These are phyloP conservation scores for Picea glauca DNA, from an alignment of 75 land plant genomes.

Conservation along the genomic window DNA sequence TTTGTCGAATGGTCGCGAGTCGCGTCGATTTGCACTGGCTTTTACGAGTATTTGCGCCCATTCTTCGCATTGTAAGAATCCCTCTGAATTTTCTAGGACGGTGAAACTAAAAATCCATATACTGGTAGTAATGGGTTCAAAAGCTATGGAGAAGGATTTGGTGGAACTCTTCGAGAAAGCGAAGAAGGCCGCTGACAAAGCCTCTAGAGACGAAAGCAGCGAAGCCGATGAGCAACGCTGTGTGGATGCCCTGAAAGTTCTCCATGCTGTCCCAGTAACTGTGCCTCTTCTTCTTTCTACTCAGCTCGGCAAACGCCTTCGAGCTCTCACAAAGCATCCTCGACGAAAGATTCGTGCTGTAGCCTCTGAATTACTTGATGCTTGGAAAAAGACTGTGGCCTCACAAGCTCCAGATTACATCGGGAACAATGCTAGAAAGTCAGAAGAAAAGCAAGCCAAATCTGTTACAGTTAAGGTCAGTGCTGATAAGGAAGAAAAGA, in stretches of 20 bases:
- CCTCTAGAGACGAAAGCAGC: constrained; percentile 14
- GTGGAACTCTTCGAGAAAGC: constrained; percentile 66
- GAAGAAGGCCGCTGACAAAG: constrained; percentile 57
- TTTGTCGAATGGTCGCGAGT: too few relatives aligned
- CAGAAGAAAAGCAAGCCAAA: too few relatives aligned
- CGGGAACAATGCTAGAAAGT: constrained; percentile 9
- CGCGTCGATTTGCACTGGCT: too few relatives aligned
- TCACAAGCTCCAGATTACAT: constrained; percentile 38
- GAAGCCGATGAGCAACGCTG: constrained; percentile 57
- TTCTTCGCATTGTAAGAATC: too few relatives aligned
- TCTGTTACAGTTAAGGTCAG: too few relatives aligned
- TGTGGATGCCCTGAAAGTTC: constrained; percentile 55
- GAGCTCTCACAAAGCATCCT: constrained; percentile 25
- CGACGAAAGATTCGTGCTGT: constrained; percentile 43
- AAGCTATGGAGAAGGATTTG: constrained; percentile 43
- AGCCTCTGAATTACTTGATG: constrained; percentile 62
- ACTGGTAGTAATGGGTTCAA: too few relatives aligned
- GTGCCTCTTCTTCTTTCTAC: constrained; percentile 49
- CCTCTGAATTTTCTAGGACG: too few relatives aligned
- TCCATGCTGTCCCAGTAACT: constrained; percentile 48
- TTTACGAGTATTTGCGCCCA: too few relatives aligned
- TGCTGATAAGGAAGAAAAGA: too few relatives aligned
- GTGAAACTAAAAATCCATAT: too few relatives aligned
- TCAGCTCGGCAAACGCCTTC: constrained; percentile 75
- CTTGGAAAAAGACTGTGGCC: constrained; percentile 75